phyloP scores from a whole-genome alignment of 139 green algal genomes.

The Coelastrella sp. region DNA sequence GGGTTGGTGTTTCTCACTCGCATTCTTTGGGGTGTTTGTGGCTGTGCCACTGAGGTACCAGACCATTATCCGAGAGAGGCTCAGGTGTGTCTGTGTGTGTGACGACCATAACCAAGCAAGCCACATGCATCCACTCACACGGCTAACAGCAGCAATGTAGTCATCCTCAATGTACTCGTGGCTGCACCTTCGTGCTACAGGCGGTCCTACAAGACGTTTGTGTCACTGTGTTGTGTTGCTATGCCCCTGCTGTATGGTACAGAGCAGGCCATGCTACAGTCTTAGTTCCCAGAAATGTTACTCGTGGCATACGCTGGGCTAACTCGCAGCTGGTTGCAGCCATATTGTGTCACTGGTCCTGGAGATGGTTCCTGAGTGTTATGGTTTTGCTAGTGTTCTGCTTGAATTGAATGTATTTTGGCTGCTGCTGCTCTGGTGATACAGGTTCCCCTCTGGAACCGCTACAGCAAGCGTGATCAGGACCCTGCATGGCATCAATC shows the following conservation, averaged over 20 bases:
- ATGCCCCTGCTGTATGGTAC: no score
- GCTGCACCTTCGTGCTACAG: no score
- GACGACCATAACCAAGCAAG: no score
- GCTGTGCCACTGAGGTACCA: slow-evolving; percentile 71
- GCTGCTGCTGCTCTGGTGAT: background rate
- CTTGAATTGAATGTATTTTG: background rate
- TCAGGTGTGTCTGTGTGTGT: slow-evolving; percentile 9
- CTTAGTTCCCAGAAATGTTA: no score
- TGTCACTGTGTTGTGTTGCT: no score
- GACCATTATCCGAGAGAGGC: slow-evolving; percentile 71
- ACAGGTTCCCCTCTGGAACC: slow-evolving; percentile 56
- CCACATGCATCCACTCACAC: no score
- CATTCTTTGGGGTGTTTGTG: slow-evolving; percentile 72
- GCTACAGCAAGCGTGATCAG: slow-evolving; percentile 73
- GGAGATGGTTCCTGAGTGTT: background rate
- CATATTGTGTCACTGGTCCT: background rate
- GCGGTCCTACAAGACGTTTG: no score
- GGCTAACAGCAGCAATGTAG: no score
- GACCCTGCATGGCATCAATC: slow-evolving; percentile 56
- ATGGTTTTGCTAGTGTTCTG: background rate
- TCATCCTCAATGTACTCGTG: no score
- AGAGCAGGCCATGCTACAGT: no score
- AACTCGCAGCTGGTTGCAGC: background rate
- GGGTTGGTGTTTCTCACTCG: slow-evolving; percentile 54
- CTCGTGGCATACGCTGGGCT: no score